Base-by-base conservation (phyloP, 345 rosid genomes). In the Xanthoceras sorbifolium region DNA sequence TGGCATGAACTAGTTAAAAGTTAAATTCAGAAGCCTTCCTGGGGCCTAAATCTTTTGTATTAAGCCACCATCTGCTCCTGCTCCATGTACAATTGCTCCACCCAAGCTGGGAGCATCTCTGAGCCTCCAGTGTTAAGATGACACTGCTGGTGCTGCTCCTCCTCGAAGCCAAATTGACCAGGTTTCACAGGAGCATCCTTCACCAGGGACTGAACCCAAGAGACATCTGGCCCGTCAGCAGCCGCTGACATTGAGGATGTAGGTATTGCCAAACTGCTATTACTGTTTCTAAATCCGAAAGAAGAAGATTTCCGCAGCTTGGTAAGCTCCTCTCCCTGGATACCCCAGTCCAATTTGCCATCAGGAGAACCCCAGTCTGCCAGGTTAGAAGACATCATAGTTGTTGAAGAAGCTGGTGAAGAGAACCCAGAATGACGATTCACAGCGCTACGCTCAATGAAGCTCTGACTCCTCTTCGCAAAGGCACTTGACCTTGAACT, bases 11-110 rank as follows among this genome's bases (percentile, higher is more conserved):
- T 80, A 84, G 81, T 84, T 87, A 83, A 82, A 22, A 52, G 83
- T 77, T 83, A 81, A 81, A 46, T 65, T 42, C n/a, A 57, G 63
- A 79, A 67, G 67, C 50, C 72, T n/a, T 26, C 31, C 22, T 17
- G 22, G 70, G n/a, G 77, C 81, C 72, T 80, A 63, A 46, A n/a
- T n/a, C 62, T 25, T 74, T 68, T 74, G 18, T 67, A 74, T 82
- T 80, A 93, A 52, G 94, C 96, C 78, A 92, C 93, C 78, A 90
- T 81, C 82, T 88, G 97, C 86, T 94, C 90, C 84, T 91, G 92
- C 81, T 92, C 97, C 78, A 83, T 87, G 83, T 89, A 90, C 71
- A 90, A 62, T 73, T 92, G 96, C 83, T 92, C 98, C 89, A 84
- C 86, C 97, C 93, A 87, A 64, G 90, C 85, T 6, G 95, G 89